A percentile compares a stretch with the other conserved stretches of the same genome.
Evolutionary conservation across 169 alveolate genomes (phyloP).

Genomic region (Cryptosporidium muris): DNA sequence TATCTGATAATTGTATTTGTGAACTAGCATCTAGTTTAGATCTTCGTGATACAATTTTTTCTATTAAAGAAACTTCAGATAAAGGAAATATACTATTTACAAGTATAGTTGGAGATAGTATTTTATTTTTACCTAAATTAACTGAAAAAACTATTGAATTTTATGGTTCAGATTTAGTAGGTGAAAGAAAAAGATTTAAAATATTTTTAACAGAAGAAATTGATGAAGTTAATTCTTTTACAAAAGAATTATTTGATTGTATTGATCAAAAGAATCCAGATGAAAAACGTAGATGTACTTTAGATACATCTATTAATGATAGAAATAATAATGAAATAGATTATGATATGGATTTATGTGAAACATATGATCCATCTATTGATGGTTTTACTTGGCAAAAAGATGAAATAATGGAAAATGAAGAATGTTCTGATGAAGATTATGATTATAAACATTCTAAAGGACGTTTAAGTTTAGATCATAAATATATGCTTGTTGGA

Average conservation of each 20-base stretch:
- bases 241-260: constrained; percentile 23
- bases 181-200: constrained; percentile 48
- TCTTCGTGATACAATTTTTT: constrained; percentile 43
- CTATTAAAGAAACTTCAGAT: constrained; percentile 49
- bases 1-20: constrained; percentile 25
- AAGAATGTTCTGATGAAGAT: background rate
- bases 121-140: constrained; percentile 51
- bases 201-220: constrained; percentile 13
- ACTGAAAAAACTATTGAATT: constrained; percentile 47
- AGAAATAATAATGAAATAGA: constrained; percentile 33
- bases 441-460: constrained; percentile 18
- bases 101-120: constrained; percentile 61
- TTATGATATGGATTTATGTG: constrained; percentile 55
- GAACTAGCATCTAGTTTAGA: constrained; percentile 55
- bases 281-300: constrained; percentile 43
- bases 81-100: constrained; percentile 40
- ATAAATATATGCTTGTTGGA: constrained; percentile 71
- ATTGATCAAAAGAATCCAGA: constrained; percentile 66
- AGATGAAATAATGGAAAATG: constrained; percentile 46
- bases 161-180: constrained; percentile 52
- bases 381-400: constrained; percentile 20
- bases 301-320: constrained; percentile 27
- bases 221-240: constrained; percentile 25
- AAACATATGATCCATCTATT: constrained; percentile 19
- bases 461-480: constrained; percentile 33